Conservation (phyloP, 75 land plant genomes). For the Adiantum capillusveneris region DNA sequence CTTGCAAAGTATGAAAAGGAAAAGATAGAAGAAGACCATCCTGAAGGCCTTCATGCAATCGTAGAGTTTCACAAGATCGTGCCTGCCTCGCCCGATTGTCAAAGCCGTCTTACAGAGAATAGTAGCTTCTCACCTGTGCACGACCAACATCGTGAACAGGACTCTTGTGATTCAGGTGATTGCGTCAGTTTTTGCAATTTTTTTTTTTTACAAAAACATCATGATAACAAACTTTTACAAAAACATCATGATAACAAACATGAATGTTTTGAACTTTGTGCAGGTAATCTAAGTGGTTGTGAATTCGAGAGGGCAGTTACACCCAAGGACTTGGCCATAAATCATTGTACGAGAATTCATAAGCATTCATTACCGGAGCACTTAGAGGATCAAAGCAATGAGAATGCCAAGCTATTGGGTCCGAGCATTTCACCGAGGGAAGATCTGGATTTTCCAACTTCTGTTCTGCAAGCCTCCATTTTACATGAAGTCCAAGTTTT, state of each 20-base stretch:
- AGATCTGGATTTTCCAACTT: not conserved
- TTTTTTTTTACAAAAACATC: not conserved
- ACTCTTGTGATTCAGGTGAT: too few relatives aligned
- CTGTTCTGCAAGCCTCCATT: not conserved
- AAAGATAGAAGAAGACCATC: conserved; percentile 19
- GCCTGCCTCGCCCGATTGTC: not conserved
- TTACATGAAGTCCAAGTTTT: not conserved
- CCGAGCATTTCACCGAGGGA: not conserved
- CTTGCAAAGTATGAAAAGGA: conserved; percentile 48
- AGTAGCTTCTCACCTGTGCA: conserved; percentile 2
- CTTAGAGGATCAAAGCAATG: too few relatives aligned
- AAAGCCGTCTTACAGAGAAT: conserved; percentile 1
- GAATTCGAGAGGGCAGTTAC: conserved; percentile 5
- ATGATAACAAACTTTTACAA: too few relatives aligned
- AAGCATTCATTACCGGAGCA: too few relatives aligned
- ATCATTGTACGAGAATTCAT: too few relatives aligned
- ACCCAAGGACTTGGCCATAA: too few relatives aligned
- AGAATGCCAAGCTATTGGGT: too few relatives aligned
- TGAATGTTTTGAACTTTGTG: too few relatives aligned
- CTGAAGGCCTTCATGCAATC: not conserved
- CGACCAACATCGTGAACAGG: too few relatives aligned
- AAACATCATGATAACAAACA: too few relatives aligned
- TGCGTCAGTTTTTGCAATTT: not conserved
- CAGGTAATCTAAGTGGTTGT: not conserved
- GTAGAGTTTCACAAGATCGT: not conserved